These are phyloP conservation scores for Wickerhamomyces ciferrii DNA, from an alignment of 805 yeast species.

Conservation along the genomic window DNA sequence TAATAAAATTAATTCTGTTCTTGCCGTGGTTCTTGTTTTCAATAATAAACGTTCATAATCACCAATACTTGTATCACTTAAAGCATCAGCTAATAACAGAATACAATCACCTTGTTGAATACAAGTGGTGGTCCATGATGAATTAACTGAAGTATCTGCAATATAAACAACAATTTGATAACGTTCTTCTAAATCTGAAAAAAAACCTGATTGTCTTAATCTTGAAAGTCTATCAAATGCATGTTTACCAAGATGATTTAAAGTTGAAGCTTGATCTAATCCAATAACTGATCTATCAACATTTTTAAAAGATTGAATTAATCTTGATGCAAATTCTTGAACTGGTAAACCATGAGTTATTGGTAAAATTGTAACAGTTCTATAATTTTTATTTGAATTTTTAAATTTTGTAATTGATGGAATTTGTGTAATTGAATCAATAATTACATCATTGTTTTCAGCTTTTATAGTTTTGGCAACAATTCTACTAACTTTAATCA, in stretches of 20 bases:
- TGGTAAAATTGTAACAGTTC: constrained; percentile 84
- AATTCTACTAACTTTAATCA: constrained; percentile 83
- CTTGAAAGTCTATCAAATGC: constrained; percentile 89
- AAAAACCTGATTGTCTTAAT: constrained; percentile 80
- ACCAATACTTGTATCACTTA: constrained; percentile 66
- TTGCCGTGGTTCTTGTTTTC: constrained; percentile 74
- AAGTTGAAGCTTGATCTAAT: constrained; percentile 76
- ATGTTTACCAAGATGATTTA: constrained; percentile 79
- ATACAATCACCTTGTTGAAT: constrained; percentile 94
- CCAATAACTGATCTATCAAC: constrained; percentile 73
- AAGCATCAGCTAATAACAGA: constrained; percentile 82
- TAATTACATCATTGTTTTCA: constrained; percentile 7
- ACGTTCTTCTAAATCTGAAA: constrained; percentile 86
- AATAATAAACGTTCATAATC: constrained; percentile 78
- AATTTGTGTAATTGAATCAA: constrained; percentile 14
- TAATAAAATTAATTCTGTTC: constrained; percentile 79
- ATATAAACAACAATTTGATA: constrained; percentile 86
- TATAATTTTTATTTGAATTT: constrained; percentile 43
- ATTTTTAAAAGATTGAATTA: constrained; percentile 64
- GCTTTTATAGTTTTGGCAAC: constrained; percentile 59
- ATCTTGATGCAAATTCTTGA: constrained; percentile 70
- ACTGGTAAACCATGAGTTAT: constrained; percentile 80
- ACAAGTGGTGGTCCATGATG: constrained; percentile 90
- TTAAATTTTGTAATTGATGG: constrained; percentile 23
- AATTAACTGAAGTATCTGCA: constrained; percentile 77